Base-by-base conservation (phyloP, 352 stramenopile species). In the Pythium aphanidermatum region DNA sequence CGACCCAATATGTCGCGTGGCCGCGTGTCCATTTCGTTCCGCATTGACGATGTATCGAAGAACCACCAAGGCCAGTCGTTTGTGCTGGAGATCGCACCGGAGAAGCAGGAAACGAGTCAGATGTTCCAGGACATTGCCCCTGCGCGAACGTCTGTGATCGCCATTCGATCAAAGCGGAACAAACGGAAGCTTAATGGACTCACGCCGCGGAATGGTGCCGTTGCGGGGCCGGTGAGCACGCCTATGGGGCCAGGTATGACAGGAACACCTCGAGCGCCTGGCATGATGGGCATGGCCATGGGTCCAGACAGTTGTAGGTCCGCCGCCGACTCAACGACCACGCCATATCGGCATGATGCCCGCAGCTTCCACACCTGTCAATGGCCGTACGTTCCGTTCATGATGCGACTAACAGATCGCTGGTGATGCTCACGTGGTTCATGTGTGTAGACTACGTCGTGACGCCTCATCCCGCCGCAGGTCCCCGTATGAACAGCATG, bases 41-140 rank as follows among this genome's bases (percentile, higher is more conserved):
- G 95, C 23, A 96, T 98, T 39, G 89, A 98, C 55, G 95, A 98
- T 58, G 92, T 98, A 33, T 97, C 83, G 16, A 98, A 98, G 71
- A 98, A 98, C 74, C 94, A 98, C 65, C 95, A 98, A 46, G 90
- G 87, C 32, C 91, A 98, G 72, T 86, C 78, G 21, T 98, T 98
- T 55, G 54, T 86, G 24, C 66, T 98, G 20, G 65, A 96, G 55
- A 77, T 98, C 29, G 77, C 74, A 16, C 80, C 92, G 0, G 86
- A 97, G 46, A 84, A 83, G 20, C 65, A 89, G 38, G 77, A 95
- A 26, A 71, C 68, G 19, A 85, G 72, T 30, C 73, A 68, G 28
- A 90, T 91, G 71, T 93, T 90, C 48, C 75, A 89, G 55, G 87
- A 97, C 49, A 92, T 98, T 39, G 88, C 88, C 29, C 77, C 86